Base-by-base conservation (phyloP, 495 filamentous ascomycete genomes). In the Neurospora tetraspora region DNA sequence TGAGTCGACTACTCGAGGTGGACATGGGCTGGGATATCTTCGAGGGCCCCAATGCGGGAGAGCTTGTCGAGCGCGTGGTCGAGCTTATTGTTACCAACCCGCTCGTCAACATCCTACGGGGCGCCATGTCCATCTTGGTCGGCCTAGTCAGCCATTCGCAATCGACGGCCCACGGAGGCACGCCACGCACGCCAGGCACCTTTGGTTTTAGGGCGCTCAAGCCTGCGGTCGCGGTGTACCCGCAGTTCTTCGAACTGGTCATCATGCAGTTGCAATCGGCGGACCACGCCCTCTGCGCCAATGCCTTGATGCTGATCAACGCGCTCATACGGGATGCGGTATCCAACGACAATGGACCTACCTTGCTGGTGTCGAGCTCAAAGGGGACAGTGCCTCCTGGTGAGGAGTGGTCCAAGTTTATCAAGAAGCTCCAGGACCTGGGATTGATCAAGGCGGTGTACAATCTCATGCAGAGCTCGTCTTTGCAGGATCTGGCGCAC, bases 1-100 rank as follows among this genome's bases (percentile, higher is more conserved):
- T 98, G 73, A 91, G 89, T 45, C 86, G 93, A 68, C 82, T 98
- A 42, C 86, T 99, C 38, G 96, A 98, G 81, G 92, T 98, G 6
- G 96, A 98, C 82, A 97, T 96, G 86, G 96, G 96, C 61, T 99
- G 96, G 96, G 96, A 98, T 70, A 89, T 89, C 69, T 89, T 89
- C 74, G 87, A 89, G 74, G 82, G 81, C 7, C 76, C 81, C 14
- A 79, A 83, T 2, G 81, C 85, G 1, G 80, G 84, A 10, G 87
- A 89, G 70, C 76, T 89, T 65, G 86, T 89, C 9, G 87, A 89
- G 75, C 82, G 97, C 87, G 89, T 97, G 69, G 96, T 99, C 70
- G 91, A 98, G 76, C 85, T 98, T 39, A 94, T 98, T 71, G 95
- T 99, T 73, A 95, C 90, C 31, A 96, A 98, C 78, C 96, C 95